Evolutionary conservation across 2,329 filamentous ascomycete species (phyloP).

Genomic region (Aspergillus spinulosporus): DNA sequence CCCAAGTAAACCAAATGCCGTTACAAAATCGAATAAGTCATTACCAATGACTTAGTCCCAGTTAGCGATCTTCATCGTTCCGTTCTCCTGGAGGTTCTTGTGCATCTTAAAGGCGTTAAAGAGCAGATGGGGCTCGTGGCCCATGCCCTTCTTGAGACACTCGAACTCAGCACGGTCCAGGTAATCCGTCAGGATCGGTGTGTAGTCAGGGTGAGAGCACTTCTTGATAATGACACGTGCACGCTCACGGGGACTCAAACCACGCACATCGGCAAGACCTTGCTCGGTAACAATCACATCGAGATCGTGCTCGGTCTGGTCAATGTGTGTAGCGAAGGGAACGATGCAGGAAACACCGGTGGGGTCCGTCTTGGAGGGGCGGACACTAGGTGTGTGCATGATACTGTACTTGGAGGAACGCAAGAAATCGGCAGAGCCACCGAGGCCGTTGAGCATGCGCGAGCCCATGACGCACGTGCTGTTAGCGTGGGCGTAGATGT

Average conservation of each 20-base stretch:
- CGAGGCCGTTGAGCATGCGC: conserved; percentile 83
- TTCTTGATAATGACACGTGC: conserved; percentile 83
- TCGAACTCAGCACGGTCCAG: conserved; percentile 83
- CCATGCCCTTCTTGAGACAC: conserved; percentile 82
- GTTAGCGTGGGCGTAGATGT: conserved; percentile 94
- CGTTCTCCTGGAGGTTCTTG: conserved; percentile 75
- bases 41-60: conserved; percentile 52
- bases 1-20: not conserved
- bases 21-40: not conserved
- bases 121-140: conserved; percentile 83
- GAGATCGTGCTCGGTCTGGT: conserved; percentile 90
- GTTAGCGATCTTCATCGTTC: conserved; percentile 80
- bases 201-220: conserved; percentile 82
- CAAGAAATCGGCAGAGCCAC: conserved; percentile 79
- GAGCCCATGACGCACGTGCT: conserved; percentile 84
- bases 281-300: conserved; percentile 80
- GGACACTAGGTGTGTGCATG: conserved; percentile 86
- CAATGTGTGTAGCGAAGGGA: conserved; percentile 89
- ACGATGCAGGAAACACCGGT: conserved; percentile 83
- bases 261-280: conserved; percentile 81
- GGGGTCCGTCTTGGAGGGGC: conserved; percentile 79
- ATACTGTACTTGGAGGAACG: conserved; percentile 79
- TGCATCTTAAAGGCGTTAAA: conserved; percentile 90
- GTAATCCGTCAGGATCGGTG: conserved; percentile 78
- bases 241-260: conserved; percentile 74